Evolutionary conservation across 1,139 yeast genomes (phyloP), one percentile per base, ranked within the genome.

Genomic region (Saccharomyces hybrid): DNA sequence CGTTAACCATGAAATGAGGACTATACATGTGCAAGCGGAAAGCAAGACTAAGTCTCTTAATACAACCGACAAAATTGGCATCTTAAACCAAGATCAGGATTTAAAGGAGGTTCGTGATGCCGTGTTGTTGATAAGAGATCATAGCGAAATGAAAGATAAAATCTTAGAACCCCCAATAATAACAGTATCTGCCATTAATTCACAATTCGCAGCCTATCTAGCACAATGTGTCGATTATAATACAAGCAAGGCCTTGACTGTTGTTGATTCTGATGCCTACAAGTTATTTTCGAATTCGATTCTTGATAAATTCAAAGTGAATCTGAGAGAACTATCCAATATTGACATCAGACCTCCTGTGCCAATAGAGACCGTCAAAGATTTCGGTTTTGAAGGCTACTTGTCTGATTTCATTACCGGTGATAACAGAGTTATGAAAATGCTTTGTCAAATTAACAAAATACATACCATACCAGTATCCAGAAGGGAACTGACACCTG

Each of bases 111-210:
- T 70, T 4, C 64, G 73, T 48, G 61, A 64, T 11, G 83, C 83
- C 0, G 75, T 79, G 5, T 58, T 61, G 41, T 65, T 73, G 55
- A 63, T 82, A 27, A 67, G 78, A 53, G 56, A 63, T 8, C 65
- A 74, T 46, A 62, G 68, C 27, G 70, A 73, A 14, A 73, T 79
- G 51, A 65, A 70, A 46, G 71, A 71, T 0, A 67, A 67, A 8
- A 82, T 86, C 53, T 80, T 75, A 59, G 96, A 86, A 63, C 95
- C 96, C 1, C 95, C 97, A 0, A 73, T 84, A n/a, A 74, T 89
- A 44, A 77, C 87, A 0, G 75, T 95, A 48, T 75, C 79, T 23
- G 80, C 83, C 1, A 75, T 74, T 1, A 78, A 83, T 57, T 69
- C 70, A 14, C 65, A 64, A 4, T 78, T 77, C 63, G 87, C 84